Conservation (phyloP, 2,329 filamentous ascomycete genomes). For the Cadophora gregata region DNA sequence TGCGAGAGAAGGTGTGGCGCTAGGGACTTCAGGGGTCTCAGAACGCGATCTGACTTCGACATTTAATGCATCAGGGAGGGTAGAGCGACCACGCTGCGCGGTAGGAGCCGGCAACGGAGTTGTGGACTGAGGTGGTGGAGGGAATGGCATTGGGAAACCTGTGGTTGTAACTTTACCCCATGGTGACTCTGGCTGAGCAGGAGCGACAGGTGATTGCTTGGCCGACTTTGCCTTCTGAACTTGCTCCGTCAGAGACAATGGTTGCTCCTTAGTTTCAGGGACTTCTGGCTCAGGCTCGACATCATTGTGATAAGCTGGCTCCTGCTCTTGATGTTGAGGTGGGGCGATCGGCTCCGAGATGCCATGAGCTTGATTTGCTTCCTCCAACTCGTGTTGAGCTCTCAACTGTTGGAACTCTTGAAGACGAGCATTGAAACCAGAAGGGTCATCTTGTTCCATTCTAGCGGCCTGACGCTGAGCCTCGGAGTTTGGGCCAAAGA, state of each 20-base stretch:
- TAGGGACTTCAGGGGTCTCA: slow-evolving; percentile 70
- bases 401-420: slow-evolving; percentile 83
- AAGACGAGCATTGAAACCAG: slow-evolving; percentile 68
- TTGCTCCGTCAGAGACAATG: slow-evolving; percentile 80
- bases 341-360: slow-evolving; percentile 41
- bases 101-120: slow-evolving; percentile 89
- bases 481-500: slow-evolving; percentile 40
- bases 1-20: slow-evolving; percentile 73
- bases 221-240: slow-evolving; percentile 76
- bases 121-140: slow-evolving; percentile 69
- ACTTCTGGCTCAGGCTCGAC: slow-evolving; percentile 29
- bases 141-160: slow-evolving; percentile 79
- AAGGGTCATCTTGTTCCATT: slow-evolving; percentile 64
- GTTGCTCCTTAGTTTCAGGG: slow-evolving; percentile 38
- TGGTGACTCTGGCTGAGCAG: slow-evolving; percentile 52
- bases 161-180: slow-evolving; percentile 63
- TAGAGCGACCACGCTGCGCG: slow-evolving; percentile 82
- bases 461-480: slow-evolving; percentile 58
- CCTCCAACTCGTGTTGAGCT: slow-evolving; percentile 69
- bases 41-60: slow-evolving; percentile 73
- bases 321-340: slow-evolving; percentile 35
- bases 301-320: slow-evolving; percentile 33
- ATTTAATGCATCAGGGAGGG: slow-evolving; percentile 76
- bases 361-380: slow-evolving; percentile 45
- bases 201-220: slow-evolving; percentile 59